phyloP scores from a whole-genome alignment of 805 yeast species.

The Candida loeiensis region DNA sequence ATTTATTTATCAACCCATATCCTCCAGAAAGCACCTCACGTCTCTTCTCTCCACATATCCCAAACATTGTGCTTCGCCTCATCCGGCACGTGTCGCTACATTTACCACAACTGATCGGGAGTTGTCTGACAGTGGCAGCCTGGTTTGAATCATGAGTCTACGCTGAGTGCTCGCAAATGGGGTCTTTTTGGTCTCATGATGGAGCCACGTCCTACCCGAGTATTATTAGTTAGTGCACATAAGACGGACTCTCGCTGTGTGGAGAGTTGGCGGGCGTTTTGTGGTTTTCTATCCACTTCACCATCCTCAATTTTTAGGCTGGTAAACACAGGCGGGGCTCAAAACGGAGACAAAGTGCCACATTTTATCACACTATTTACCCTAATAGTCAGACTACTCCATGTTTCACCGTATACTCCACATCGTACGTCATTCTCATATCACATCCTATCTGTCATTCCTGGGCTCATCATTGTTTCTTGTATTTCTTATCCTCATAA shows the following conservation, averaged over 20 bases:
- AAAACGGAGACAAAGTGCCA: too few species aligned
- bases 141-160: not conserved
- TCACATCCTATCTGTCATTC: too few species aligned
- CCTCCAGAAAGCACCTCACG: too few species aligned
- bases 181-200: not conserved
- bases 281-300: not conserved
- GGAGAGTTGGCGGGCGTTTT: not conserved
- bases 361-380: too few species aligned
- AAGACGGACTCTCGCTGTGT: not conserved
- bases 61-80: not conserved
- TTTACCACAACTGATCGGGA: not conserved
- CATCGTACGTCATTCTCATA: too few species aligned
- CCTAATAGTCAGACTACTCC: not conserved
- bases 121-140: not conserved
- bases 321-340: not conserved
- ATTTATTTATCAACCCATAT: too few species aligned
- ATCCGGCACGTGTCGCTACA: not conserved
- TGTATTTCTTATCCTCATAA: too few species aligned
- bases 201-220: not conserved
- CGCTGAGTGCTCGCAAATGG: too few species aligned
- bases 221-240: not conserved
- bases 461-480: too few species aligned
- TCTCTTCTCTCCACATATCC: too few species aligned
- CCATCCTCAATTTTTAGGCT: not conserved
- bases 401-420: not conserved